Evolutionary conservation across 179 eudicot species (phyloP), one percentile per base, ranked within the genome.

Genomic region (Pouteria campechiana): DNA sequence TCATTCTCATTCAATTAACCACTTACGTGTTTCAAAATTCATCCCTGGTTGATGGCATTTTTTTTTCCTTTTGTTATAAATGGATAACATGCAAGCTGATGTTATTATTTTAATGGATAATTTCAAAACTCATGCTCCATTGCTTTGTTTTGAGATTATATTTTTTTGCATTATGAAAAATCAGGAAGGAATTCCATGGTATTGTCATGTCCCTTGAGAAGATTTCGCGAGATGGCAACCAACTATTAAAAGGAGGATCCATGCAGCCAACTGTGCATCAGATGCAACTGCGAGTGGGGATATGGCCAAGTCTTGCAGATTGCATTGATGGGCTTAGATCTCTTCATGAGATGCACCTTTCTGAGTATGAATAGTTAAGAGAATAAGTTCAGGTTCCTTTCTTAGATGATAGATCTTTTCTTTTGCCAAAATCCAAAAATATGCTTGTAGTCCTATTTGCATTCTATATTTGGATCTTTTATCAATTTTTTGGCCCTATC

Each of bases 281-380:
- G 52, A 55, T 77, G 60, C 70, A 73, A 18, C 81, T 77, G 45
- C 58, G 72, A 32, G 48, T 80, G 37, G 99, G 96, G 39, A 57
- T 77, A 31, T 82, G 78, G 64, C 99, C 94, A 50, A 73, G 78
- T 63, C 52, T 78, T 63, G 73, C 81, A 50, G 73, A 87, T 64
- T 92, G 96, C 68, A 55, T 87, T 41, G 83, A 87, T 39, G 94
- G 89, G 49, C 79, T 87, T 27, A 41, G 63, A 30, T 46, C 48
- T 45, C 64, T 87, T 65, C 66, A 71, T 14, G 89, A 82, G 54
- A 92, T 87, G 99, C 78, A 87, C 65, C 78, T 35, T 32, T 58
- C 84, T 29, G 96, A 92, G 99, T 87, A 83, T 39, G 88, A 15
- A 34, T 30, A 5, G 5, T 19, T 8, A 13, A 11, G 32, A 8